A percentile compares a stretch with the other conserved stretches of the same genome.
phyloP scores from a whole-genome alignment of 148 eudicot genomes.

The Pouteria glomerata region DNA sequence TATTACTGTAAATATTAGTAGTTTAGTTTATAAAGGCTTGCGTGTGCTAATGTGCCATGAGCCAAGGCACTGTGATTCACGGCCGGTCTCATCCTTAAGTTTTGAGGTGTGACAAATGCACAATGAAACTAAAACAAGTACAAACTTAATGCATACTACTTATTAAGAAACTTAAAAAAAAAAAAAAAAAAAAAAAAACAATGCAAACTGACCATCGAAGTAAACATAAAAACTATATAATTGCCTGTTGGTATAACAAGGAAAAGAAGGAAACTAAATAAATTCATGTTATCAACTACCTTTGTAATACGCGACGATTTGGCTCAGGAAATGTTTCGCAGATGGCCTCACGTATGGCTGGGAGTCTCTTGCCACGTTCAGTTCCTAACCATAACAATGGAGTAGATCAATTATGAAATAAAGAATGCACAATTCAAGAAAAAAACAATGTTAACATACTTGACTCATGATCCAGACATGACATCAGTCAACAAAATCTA shows the following conservation, averaged over 20 bases:
- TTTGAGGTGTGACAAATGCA: no score
- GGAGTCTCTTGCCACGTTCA: constrained; percentile 70
- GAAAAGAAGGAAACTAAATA: background rate
- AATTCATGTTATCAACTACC: constrained; percentile 38
- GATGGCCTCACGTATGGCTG: constrained; percentile 80
- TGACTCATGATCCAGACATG: background rate
- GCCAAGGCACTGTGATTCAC: no score
- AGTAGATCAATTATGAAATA: background rate
- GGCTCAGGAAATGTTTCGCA: constrained; percentile 97
- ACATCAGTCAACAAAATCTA: background rate
- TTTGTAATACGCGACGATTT: constrained; percentile 80
- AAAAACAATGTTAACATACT: background rate
- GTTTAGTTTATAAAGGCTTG: no score
- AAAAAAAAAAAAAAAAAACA: background rate
- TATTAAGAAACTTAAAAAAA: no score
- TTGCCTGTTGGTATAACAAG: background rate
- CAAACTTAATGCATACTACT: no score
- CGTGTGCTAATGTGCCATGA: no score
- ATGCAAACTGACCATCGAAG: background rate
- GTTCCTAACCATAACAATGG: constrained; percentile 37
- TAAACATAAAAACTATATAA: background rate
- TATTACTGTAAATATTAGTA: no score
- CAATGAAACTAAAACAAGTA: no score
- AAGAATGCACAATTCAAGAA: background rate
- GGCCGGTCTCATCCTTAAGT: no score